These are phyloP conservation scores for Tulasnella sp. DNA, from an alignment of 768 basidiomycete genomes.

Conservation along the genomic window DNA sequence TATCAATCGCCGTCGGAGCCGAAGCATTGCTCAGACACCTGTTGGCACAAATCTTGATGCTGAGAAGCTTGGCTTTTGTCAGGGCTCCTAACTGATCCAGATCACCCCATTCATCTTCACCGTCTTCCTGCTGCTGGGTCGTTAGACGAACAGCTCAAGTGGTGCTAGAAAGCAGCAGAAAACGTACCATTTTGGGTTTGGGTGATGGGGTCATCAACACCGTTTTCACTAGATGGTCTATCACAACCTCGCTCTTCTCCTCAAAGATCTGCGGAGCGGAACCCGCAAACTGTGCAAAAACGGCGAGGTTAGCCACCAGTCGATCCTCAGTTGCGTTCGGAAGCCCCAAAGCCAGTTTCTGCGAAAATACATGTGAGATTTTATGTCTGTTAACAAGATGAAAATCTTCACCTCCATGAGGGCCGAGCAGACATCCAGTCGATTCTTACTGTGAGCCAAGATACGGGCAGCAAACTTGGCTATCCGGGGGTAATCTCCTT, in stretches of 20 bases:
- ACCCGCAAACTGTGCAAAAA: conserved; percentile 60
- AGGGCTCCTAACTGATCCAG: conserved; percentile 46
- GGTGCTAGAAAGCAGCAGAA: not conserved
- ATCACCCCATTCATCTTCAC: conserved; percentile 57
- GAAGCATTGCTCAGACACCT: conserved; percentile 58
- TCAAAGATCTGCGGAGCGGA: conserved; percentile 65
- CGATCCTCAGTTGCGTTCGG: conserved; percentile 34
- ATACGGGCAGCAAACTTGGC: conserved; percentile 81
- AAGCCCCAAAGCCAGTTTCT: conserved; percentile 51
- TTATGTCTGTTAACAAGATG: not conserved
- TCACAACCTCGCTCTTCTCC: conserved; percentile 58
- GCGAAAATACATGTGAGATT: not conserved
- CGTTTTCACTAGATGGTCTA: conserved; percentile 54
- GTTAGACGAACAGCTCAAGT: conserved; percentile 2
- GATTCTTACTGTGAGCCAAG: conserved; percentile 45
- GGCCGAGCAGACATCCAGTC: conserved; percentile 36
- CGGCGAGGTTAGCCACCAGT: conserved; percentile 54
- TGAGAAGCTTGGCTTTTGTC: conserved; percentile 56
- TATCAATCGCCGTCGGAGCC: conserved; percentile 45
- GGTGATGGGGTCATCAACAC: conserved; percentile 44
- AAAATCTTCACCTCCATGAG: conserved; percentile 51
- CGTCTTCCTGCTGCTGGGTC: conserved; percentile 40
- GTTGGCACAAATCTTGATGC: conserved; percentile 71
- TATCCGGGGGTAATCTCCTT: conserved; percentile 46
- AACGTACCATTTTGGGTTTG: conserved; percentile 29